These are phyloP conservation scores for Moesziomyces antarcticus DNA, from an alignment of 1,284 basidiomycete species.

Conservation along the genomic window DNA sequence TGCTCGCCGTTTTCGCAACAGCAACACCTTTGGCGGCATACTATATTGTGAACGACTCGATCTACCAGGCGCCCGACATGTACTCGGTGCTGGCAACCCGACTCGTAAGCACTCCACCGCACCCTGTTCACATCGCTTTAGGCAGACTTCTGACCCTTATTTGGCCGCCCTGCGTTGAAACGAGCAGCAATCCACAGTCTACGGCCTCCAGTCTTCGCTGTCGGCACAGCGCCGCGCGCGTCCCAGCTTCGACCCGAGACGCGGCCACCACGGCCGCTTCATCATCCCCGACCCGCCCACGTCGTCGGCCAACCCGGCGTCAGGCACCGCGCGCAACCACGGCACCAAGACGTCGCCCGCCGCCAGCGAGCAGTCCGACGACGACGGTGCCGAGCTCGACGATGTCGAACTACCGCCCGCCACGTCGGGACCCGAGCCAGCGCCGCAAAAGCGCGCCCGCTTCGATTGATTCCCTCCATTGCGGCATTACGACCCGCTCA, in stretches of 20 bases:
- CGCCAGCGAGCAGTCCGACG: neutral
- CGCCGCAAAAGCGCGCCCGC: conserved; percentile 19
- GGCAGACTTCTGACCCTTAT: neutral
- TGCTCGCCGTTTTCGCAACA: neutral
- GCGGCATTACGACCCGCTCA: conserved; percentile 9
- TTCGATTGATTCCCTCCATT: conserved; percentile 12
- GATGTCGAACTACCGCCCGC: conserved; percentile 3
- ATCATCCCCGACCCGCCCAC: conserved; percentile 31
- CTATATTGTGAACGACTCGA: conserved; percentile 61
- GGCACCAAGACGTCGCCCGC: neutral
- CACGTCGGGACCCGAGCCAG: neutral
- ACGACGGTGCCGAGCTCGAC: conserved; percentile 18
- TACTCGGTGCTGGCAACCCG: conserved; percentile 55
- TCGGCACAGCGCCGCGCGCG: conserved; percentile 37
- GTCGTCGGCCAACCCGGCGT: neutral
- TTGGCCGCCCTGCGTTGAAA: neutral
- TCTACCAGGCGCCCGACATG: conserved; percentile 63
- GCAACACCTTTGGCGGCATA: conserved; percentile 53
- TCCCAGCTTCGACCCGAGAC: conserved; percentile 52
- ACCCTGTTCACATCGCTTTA: neutral
- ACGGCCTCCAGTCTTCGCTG: conserved; percentile 45
- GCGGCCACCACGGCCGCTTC: conserved; percentile 59
- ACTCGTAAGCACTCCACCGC: conserved; percentile 35
- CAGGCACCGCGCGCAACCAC: neutral
- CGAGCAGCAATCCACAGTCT: conserved; percentile 54